These are phyloP conservation scores for Eucalyptus grandis DNA, from an alignment of 345 rosid species.

Conservation along the genomic window DNA sequence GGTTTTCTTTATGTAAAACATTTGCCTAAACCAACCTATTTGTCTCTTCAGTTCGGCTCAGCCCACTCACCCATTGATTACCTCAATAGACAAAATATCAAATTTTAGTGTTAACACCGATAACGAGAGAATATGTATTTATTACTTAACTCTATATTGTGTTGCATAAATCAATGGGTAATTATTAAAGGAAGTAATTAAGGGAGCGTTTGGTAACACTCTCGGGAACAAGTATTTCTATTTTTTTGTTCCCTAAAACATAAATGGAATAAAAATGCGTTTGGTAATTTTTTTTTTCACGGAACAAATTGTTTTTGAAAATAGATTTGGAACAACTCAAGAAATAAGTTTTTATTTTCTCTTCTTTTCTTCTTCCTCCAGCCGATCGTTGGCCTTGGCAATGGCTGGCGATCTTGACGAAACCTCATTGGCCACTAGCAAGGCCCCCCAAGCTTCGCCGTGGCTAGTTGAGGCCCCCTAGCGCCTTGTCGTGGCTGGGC, in stretches of 20 bases:
- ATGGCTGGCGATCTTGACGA: fast-evolving
- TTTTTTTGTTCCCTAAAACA: fast-evolving
- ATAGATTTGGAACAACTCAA: too few relatives aligned
- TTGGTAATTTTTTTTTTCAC: too few relatives aligned
- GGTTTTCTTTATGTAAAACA: background rate
- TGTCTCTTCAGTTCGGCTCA: background rate
- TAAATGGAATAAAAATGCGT: too few relatives aligned
- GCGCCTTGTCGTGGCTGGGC: fast-evolving
- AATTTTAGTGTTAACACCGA: background rate
- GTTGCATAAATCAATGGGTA: background rate
- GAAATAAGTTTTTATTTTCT: too few relatives aligned
- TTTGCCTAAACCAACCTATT: background rate
- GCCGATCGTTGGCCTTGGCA: fast-evolving
- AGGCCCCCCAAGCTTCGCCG: fast-evolving
- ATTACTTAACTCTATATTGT: background rate
- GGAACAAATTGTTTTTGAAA: fast-evolving
- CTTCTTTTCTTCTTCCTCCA: too few relatives aligned
- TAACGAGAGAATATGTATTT: background rate
- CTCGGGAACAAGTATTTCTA: fast-evolving
- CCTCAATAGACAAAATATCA: background rate
- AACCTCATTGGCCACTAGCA: too few relatives aligned
- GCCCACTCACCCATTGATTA: background rate
- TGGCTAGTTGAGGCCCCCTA: too few relatives aligned
- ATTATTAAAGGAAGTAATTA: background rate
- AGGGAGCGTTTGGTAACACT: too few relatives aligned